Conservation (phyloP, 768 basidiomycete species). For the Lentinula edodes region DNA sequence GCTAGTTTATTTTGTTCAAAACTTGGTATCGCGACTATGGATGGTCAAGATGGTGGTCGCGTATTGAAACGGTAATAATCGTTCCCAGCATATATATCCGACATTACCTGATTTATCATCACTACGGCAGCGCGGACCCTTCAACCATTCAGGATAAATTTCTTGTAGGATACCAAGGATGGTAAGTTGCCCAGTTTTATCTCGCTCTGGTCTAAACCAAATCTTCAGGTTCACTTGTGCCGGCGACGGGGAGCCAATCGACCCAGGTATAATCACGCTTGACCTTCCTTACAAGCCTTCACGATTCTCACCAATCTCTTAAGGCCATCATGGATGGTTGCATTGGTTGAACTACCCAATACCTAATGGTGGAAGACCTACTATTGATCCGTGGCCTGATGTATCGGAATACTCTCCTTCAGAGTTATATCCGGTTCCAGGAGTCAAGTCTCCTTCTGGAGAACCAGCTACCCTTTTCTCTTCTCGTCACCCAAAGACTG, state of each 20-base stretch:
- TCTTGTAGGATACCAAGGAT: constrained; percentile 84
- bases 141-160: constrained; percentile 81
- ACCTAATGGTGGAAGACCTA: constrained; percentile 62
- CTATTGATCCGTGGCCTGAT: constrained; percentile 79
- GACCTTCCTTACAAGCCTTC: background rate
- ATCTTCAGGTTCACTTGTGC: constrained; percentile 61
- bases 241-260: constrained; percentile 64
- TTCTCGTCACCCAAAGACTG: constrained; percentile 69
- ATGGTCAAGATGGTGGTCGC: constrained; percentile 17
- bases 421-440: constrained; percentile 67
- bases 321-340: constrained; percentile 79
- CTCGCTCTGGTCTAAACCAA: background rate
- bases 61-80: constrained; percentile 36
- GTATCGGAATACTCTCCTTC: constrained; percentile 62
- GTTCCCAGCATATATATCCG: background rate
- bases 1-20: background rate
- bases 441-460: constrained; percentile 50
- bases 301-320: background rate
- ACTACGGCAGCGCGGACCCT: constrained; percentile 50
- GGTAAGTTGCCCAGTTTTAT: constrained; percentile 36
- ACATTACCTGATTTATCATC: background rate
- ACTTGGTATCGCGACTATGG: background rate
- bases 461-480: constrained; percentile 71
- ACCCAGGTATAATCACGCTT: constrained; percentile 37
- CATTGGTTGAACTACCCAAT: constrained; percentile 79